Base-by-base conservation (phyloP, 2,329 filamentous ascomycete species). In the Calonectria fujianensis region DNA sequence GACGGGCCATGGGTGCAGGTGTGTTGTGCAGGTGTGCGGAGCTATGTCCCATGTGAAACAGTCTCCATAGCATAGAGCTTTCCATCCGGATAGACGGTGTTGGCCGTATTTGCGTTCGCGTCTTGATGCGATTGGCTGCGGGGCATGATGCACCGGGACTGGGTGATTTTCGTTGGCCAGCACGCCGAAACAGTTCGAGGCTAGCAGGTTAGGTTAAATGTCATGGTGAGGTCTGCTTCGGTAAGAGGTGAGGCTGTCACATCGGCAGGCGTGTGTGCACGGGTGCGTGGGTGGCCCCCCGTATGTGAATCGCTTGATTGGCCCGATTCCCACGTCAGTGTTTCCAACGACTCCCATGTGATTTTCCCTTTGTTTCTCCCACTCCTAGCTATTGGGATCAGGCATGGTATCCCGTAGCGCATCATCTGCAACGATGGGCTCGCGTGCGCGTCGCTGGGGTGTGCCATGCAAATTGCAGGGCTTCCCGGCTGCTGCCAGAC, bases 11-110 rank as follows among this genome's bases (percentile, higher is more conserved):
- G 69, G 32, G 32, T 41, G 24, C 24, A 31, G 54, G 57, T 52
- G 69, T 41, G 69, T 45, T 50, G 57, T 64, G 48, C 57, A 65
- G 59, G 16, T 51, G 48, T 64, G 59, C 48, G 59, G 57, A 70
- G 57, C 37, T 65, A 45, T 65, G 61, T 18, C 61, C 48, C 41
- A 24, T 52, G 69, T 65, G 69, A 70, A 70, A 70, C 69, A 64
- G 57, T 65, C 57, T 54, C 69, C 59, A 37, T 65, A 64, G 57
- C 24, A 29, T 20, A 41, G 24, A 29, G 37, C 24, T 39, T 64
- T 35, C 20, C 29, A 24, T 45, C 29, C 16, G 31, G 31, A n/a
- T 29, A 16, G 61, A 31, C 20, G 20, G 37, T 48, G 41, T 5
- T 48, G 61, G 61, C 6, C 29, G 39, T 29, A 13, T 65, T 32